Evolutionary conservation across 2,329 filamentous ascomycete species (phyloP), one percentile per base, ranked within the genome.

Genomic region (Kalaharituber pfeilii): DNA sequence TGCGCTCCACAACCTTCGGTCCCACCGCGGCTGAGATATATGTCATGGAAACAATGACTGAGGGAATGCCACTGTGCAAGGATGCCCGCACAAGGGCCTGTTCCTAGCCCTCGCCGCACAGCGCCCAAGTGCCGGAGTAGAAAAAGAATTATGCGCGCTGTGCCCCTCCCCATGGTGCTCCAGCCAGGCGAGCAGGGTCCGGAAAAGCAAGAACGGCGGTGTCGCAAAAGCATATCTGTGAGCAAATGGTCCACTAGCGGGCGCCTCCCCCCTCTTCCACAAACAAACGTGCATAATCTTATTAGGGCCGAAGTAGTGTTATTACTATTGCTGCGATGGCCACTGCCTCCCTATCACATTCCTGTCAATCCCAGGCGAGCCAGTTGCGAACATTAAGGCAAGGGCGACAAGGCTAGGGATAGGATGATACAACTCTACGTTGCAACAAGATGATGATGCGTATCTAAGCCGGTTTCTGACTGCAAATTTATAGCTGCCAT

Each of bases 401-500:
- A 15, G 42, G 9, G 9, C 30, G 30, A 36, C 30, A 36, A 36
- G 30, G 30, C 30, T 20, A 15, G 42, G 42, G 42, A 45, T 45
- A 45, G 42, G 42, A 45, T 45, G 42, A 47, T 47, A 47, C 42
- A 47, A n/a, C n/a, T 36, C 30, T 36, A 9, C 30, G 30, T 45
- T 47, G 24, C 22, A 18, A 47, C 42, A 47, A 47, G 42, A 47
- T 47, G 42, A 47, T 47, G 42, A 47, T 47, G 42, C 42, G 18
- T 47, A 22, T 47, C 42, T 47, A 47, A 47, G 42, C 42, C 42
- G 42, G 42, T 45, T 45, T 45, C 42, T 45, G 3, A 20, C n/a
- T 20, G 42, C 18, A 5, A 13, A 22, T 20, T n/a, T 11, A 47
- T 18, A 20, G 25, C 13, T 1, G 42, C 18, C 39, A 47, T 15